phyloP scores from a whole-genome alignment of 768 basidiomycete species.

The Tricholoma saponaceum region DNA sequence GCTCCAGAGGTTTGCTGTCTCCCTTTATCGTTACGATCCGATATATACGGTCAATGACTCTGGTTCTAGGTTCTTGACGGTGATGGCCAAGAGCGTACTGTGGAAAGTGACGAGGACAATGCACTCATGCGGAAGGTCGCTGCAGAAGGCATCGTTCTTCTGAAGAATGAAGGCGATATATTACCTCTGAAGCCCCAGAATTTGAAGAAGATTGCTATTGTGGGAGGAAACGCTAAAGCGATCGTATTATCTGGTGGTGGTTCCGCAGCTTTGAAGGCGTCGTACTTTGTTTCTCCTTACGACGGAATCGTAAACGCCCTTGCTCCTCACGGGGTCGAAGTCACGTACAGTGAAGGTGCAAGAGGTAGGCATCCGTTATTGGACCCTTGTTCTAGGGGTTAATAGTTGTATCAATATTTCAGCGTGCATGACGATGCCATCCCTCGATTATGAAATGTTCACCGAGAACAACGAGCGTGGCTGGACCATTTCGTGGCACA shows the following conservation, averaged over 20 bases:
- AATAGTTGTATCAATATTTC: background rate
- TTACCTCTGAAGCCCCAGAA: conserved; percentile 47
- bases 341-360: conserved; percentile 68
- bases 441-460: conserved; percentile 63
- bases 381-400: background rate
- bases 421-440: conserved; percentile 66
- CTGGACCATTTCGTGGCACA: conserved; percentile 62
- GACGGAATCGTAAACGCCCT: conserved; percentile 68
- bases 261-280: conserved; percentile 67
- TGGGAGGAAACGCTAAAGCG: conserved; percentile 71
- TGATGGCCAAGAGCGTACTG: conserved; percentile 61
- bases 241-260: conserved; percentile 64
- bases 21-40: conserved; percentile 4
- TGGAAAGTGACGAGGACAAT: conserved; percentile 59
- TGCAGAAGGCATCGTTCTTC: conserved; percentile 64
- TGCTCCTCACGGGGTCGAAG: conserved; percentile 40
- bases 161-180: conserved; percentile 61
- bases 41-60: background rate
- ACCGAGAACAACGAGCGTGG: conserved; percentile 59
- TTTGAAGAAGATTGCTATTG: conserved; percentile 68
- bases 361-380: conserved; percentile 38
- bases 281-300: conserved; percentile 74
- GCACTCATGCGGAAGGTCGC: conserved; percentile 64
- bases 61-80: conserved; percentile 59
- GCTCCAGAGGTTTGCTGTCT: conserved; percentile 52